Conservation (phyloP, 352 stramenopile species). For the Blastocystis hominis region DNA sequence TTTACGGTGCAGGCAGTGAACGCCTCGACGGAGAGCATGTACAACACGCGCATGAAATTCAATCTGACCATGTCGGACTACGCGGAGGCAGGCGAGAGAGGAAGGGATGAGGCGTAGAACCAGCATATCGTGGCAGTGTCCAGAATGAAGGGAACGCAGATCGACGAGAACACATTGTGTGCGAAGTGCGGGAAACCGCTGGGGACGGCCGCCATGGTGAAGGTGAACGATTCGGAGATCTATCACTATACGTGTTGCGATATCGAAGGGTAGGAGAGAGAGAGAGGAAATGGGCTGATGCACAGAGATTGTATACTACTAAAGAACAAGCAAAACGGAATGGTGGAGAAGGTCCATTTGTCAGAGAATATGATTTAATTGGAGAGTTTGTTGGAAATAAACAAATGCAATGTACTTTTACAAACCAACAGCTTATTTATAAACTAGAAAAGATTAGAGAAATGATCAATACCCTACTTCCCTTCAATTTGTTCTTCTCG, state of each 20-base stretch:
- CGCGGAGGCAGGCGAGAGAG: background rate
- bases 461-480: constrained; percentile 23
- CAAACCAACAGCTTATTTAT: constrained; percentile 27
- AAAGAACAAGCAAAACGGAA: constrained; percentile 20
- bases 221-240: background rate
- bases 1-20: constrained; percentile 3
- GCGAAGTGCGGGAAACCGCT: constrained; percentile 31
- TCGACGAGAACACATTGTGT: constrained; percentile 13
- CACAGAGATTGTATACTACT: background rate
- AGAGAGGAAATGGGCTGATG: background rate
- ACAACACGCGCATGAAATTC: constrained; percentile 48
- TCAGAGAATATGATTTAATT: constrained; percentile 1
- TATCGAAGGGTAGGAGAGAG: constrained; percentile 4
- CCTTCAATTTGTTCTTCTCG: constrained; percentile 57
- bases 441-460: background rate
- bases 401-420: background rate
- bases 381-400: constrained; percentile 23
- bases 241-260: constrained; percentile 51
- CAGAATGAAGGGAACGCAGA: constrained; percentile 3
- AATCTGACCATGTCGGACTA: constrained; percentile 43
- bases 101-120: background rate
- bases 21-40: constrained; percentile 5
- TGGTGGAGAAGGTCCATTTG: background rate
- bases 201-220: constrained; percentile 26
- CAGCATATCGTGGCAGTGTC: background rate